Base-by-base conservation (phyloP, 148 eudicot genomes). In the Heliamphora exappendiculata region DNA sequence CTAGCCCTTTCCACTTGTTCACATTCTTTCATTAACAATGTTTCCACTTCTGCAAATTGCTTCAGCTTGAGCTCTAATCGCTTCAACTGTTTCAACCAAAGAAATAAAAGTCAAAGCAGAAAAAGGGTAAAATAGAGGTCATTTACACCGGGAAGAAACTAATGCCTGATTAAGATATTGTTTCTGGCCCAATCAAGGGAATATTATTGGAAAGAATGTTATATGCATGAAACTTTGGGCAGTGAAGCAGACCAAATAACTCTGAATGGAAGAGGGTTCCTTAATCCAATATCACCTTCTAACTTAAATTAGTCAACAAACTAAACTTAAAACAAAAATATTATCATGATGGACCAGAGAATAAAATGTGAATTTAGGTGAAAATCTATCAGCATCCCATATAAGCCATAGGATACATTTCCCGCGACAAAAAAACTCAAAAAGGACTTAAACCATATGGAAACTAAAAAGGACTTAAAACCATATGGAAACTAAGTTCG, bases 1-100 rank as follows among this genome's bases (percentile, higher is more conserved):
- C 93, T 90, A 31, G 89, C 63, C 73, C 88, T 92, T 79, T 94
- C 98, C 78, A 92, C 89, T 77, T 92, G 96, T 57, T 94, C 98
- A 78, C 98, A 90, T 86, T 94, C 98, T 82, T 90, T 92, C 96
- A 92, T 94, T 49, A 94, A 60, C 45, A 89, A 83, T 67, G 93
- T 94, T 78, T 94, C 98, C 44, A 94, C 89, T 83, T 94, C 98
- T 42, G 98, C 97, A 86, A 94, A 92, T 72, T 94, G 98, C 85
- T 92, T 94, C 76, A 94, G 89, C 89, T 94, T 94, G 79, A 94
- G 83, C 82, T 94, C 98, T 84, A 94, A 78, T 76, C 98, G 92
- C 83, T 92, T 94, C 84, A 94, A 82, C 98, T 94, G 92, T 51
- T 16, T 67, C 74, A 70, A 60, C 62, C 73, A 54, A n/a, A 29